Base-by-base conservation (phyloP, 345 rosid species). In the Populus alba region DNA sequence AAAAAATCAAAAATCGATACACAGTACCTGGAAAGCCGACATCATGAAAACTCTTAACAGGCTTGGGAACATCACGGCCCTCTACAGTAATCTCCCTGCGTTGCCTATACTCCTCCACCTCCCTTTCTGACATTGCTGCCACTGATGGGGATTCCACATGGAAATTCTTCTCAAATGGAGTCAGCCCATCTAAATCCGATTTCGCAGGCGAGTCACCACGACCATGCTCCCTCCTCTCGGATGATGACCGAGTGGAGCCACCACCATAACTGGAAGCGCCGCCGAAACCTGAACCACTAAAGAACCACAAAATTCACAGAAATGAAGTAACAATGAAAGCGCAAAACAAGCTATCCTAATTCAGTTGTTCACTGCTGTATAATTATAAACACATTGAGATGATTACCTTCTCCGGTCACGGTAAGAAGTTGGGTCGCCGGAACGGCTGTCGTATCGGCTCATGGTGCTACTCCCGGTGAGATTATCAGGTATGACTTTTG, bases 361-460 rank as follows among this genome's bases (percentile, higher is more conserved):
- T 13, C 51, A 59, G 27, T 27, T 66, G 17, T 16, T 16, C 20
- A 22, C 22, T 9, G 7, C 71, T 39, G 35, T 43, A 8, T 13
- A 43, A 43, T 43, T 43, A 43, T 8, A 29, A 55, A 73, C 47
- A 59, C 39, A 76, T 47, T 4, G 53, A 47, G 1, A 47, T 47
- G 17, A 47, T 75, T 86, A 97, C 99, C 97, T 92, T 78, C 88
- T 85, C 79, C 98, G 91, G 87, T 91, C 97, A 78, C 97, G 98
- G 82, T 97, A 97, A 7, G 99, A 94, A 27, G 90, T 69, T 73
- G 97, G 93, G 86, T 97, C 98, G 57, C 93, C 88, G 70, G 98
- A 77, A 41, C 98, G 99, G 84, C 95, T 87, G 84, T 97, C 99
- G 86, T 94, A 87, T 72, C 99, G 96, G 88, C 98, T 94, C 98